Conservation (phyloP, 306 rosid genomes). For the Cicer pinnatifidum region DNA sequence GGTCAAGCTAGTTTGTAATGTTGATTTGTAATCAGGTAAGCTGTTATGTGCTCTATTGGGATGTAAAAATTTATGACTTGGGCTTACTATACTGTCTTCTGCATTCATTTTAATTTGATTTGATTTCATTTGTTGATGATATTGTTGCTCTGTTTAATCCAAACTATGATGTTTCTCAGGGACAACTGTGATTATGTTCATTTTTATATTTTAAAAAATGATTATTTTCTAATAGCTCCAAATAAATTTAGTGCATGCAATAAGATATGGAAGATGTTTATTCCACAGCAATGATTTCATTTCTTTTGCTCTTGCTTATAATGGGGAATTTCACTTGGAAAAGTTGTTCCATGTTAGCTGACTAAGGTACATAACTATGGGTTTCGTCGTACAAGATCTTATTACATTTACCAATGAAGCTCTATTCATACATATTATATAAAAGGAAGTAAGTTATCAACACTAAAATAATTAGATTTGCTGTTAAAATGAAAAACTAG, state of each 20-base stretch:
- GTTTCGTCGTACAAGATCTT: conserved; percentile 29
- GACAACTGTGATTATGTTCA: not conserved
- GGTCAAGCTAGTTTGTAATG: conserved; percentile 26
- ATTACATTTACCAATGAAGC: conserved; percentile 12
- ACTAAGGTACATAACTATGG: not conserved
- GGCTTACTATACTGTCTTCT: conserved; percentile 10
- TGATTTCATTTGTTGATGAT: conserved; percentile 4
- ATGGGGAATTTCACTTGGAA: conserved; percentile 1
- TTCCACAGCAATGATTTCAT: too few species aligned
- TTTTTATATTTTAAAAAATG: not conserved
- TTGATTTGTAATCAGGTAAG: conserved; percentile 3
- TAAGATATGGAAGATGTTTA: too few species aligned
- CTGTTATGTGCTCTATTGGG: conserved; percentile 9
- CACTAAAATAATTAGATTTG: not conserved
- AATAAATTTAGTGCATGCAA: too few species aligned
- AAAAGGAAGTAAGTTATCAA: conserved; percentile 7
- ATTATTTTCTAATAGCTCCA: not conserved
- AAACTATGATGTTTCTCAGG: conserved; percentile 21
- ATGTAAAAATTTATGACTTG: not conserved
- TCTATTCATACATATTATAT: not conserved
- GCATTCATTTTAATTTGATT: conserved; percentile 15
- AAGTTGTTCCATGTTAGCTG: conserved; percentile 25
- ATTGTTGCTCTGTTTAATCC: conserved; percentile 6
- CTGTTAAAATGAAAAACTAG: not conserved
- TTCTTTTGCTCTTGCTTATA: not conserved